Conservation (phyloP, 495 filamentous ascomycete species). For the Pseudoneurospora amorphoporcata region DNA sequence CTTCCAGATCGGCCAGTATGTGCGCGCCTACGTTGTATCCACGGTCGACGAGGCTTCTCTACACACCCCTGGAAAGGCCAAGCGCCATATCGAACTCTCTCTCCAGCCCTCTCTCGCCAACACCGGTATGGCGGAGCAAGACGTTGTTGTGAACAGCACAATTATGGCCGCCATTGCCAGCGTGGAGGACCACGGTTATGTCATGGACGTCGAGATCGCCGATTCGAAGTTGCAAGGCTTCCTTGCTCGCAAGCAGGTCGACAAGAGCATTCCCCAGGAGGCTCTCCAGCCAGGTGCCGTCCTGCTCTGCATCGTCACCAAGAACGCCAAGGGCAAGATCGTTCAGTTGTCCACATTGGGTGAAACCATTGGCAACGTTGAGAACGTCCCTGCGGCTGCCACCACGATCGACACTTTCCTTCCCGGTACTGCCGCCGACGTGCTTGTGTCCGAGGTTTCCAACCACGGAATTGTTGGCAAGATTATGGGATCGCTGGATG, state of each 20-base stretch:
- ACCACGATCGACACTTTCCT: conserved; percentile 84
- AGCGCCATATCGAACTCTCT: conserved; percentile 74
- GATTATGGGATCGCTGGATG: conserved; percentile 83
- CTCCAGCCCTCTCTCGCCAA: conserved; percentile 69
- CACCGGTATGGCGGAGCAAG: conserved; percentile 54
- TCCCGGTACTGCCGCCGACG: conserved; percentile 78
- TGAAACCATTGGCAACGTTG: conserved; percentile 59
- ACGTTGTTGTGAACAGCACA: conserved; percentile 59
- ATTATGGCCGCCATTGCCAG: conserved; percentile 82
- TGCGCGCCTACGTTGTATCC: conserved; percentile 75
- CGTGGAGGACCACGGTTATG: conserved; percentile 86
- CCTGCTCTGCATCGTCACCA: conserved; percentile 69
- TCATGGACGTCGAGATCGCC: conserved; percentile 82
- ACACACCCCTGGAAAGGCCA: conserved; percentile 46
- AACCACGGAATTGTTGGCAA: conserved; percentile 56
- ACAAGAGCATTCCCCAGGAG: conserved; percentile 55
- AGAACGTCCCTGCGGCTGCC: conserved; percentile 57
- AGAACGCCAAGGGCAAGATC: conserved; percentile 66
- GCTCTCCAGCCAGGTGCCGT: conserved; percentile 55
- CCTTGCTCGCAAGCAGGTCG: conserved; percentile 77
- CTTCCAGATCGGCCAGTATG: conserved; percentile 79
- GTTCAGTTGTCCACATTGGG: conserved; percentile 73
- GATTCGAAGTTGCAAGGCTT: conserved; percentile 64
- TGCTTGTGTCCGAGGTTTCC: conserved; percentile 67
- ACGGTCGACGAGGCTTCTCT: conserved; percentile 46